Conservation (phyloP, 495 filamentous ascomycete genomes). For the Clavariopsis aquatica region DNA sequence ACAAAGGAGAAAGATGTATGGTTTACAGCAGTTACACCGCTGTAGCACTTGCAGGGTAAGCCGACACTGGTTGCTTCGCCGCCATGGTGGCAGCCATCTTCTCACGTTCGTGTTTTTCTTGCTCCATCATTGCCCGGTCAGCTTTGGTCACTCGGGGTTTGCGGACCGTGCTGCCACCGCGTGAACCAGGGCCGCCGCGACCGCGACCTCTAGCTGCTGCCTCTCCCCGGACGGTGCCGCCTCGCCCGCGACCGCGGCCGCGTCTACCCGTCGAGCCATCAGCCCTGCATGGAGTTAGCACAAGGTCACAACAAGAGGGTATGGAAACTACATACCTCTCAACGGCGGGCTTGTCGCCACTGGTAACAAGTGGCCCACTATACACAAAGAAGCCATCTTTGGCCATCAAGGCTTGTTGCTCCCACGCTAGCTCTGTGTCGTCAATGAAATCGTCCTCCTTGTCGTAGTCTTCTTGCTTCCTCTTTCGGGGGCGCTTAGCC, state of each 20-base stretch:
- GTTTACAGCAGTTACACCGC: slow-evolving; percentile 5
- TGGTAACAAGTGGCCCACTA: slow-evolving; percentile 58
- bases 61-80: slow-evolving; percentile 49
- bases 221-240: slow-evolving; percentile 50
- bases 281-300: slow-evolving; percentile 54
- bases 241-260: slow-evolving; percentile 71
- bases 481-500: slow-evolving; percentile 69
- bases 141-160: slow-evolving; percentile 83
- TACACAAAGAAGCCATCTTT: slow-evolving; percentile 64
- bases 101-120: slow-evolving; percentile 72
- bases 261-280: slow-evolving; percentile 78
- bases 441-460: slow-evolving; percentile 97
- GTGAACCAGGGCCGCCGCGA: slow-evolving; percentile 68
- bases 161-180: slow-evolving; percentile 72
- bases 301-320: slow-evolving; percentile 35
- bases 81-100: slow-evolving; percentile 48
- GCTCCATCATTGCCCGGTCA: slow-evolving; percentile 61
- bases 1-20: background rate
- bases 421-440: slow-evolving; percentile 93
- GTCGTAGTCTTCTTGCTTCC: slow-evolving; percentile 94
- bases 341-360: slow-evolving; percentile 83
- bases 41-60: slow-evolving; percentile 53
- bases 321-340: slow-evolving; percentile 58
- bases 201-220: slow-evolving; percentile 47
- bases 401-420: slow-evolving; percentile 89